Base-by-base conservation (phyloP, 441 rosid genomes). In the Rhodomyrtus psidioides region DNA sequence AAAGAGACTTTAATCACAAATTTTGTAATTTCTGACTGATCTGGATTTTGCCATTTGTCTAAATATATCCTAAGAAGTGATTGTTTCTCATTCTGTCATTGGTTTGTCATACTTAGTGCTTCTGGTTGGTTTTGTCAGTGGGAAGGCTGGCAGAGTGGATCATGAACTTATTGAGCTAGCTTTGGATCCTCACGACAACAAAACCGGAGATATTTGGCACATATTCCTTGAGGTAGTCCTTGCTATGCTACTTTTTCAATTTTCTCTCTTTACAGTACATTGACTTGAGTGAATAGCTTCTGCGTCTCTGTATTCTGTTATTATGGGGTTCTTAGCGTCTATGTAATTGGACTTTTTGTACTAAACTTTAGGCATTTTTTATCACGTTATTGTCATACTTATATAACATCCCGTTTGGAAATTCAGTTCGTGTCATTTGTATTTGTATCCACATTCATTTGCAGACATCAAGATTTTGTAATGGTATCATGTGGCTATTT, bases 161-260 rank as follows among this genome's bases (percentile, higher is more conserved):
- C 91, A 87, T 85, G 91, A 88, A 87, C 88, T 92, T 92, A 89
- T 95, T 53, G 92, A 93, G 88, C 85, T 89, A 88, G 84, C 86
- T 62, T 86, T 91, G 92, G 90, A 90, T 82, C 90, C 91, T 84
- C 88, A 46, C 7, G 85, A 62, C 44, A 91, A 92, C 46, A 83
- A 62, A 92, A 96, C 99, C 49, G 98, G 98, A 83, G 97, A 97
- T 88, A 89, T 92, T 86, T 97, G 99, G 99, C 99, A 97, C 89
- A 93, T 96, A 65, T 94, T 91, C 82, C 79, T 97, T 70, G 93
- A 96, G 99, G 99, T 97, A 87, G 85, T 87, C 84, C 81, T 90
- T 84, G 59, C 82, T 83, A 70, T 83, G 51, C 81, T 42, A 23
- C 51, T 23, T 74, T 74, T 12, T 74, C 51, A 6, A 74, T n/a